A percentile compares a stretch with the other conserved stretches of the same genome.
Evolutionary conservation across 495 filamentous ascomycete genomes (phyloP).

Genomic region (Aspergillus incahuasiensis): DNA sequence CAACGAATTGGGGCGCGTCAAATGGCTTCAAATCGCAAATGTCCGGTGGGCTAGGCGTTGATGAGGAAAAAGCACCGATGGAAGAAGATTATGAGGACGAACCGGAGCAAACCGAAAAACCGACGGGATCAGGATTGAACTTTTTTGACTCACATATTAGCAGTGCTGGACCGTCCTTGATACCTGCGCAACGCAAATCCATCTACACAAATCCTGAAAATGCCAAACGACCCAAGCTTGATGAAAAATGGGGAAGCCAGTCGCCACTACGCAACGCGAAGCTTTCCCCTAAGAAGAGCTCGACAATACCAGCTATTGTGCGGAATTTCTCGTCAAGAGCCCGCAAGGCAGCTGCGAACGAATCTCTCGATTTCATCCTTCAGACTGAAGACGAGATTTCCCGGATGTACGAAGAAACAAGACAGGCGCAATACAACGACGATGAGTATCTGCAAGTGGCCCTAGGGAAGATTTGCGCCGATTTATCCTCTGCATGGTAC

Average conservation of each 20-base stretch:
- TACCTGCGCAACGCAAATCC: constrained; percentile 29
- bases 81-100: constrained; percentile 31
- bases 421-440: constrained; percentile 47
- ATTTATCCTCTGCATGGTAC: constrained; percentile 57
- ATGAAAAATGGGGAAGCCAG: constrained; percentile 37
- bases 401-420: constrained; percentile 52
- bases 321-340: constrained; percentile 37
- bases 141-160: constrained; percentile 34
- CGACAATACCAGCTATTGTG: constrained; percentile 46
- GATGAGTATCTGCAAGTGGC: constrained; percentile 50
- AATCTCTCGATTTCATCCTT: constrained; percentile 43
- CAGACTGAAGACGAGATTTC: constrained; percentile 40
- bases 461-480: constrained; percentile 50
- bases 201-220: constrained; percentile 41
- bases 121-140: constrained; percentile 20
- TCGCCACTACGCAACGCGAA: constrained; percentile 37
- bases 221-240: constrained; percentile 43
- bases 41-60: constrained; percentile 34
- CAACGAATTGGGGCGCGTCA: constrained; percentile 23
- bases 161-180: constrained; percentile 20
- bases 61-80: constrained; percentile 25
- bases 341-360: constrained; percentile 31
- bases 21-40: constrained; percentile 31
- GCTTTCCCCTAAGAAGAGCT: constrained; percentile 44
- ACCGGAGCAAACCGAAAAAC: constrained; percentile 19